Evolutionary conservation across 352 stramenopile species (phyloP).

Genomic region (Phytophthora nicotianae): DNA sequence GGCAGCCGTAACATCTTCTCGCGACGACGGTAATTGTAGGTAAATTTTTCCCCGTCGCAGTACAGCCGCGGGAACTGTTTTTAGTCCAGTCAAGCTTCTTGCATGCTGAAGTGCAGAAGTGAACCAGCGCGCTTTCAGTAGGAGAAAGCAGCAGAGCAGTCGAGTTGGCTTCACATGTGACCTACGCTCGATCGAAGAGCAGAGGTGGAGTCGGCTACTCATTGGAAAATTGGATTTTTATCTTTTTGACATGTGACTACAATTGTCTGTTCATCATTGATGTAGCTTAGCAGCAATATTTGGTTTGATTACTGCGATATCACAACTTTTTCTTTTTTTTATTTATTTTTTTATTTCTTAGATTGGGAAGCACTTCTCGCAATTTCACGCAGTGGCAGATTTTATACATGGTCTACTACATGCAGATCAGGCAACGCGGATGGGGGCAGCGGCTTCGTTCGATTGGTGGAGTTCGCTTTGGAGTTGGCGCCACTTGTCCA

Average conservation of each 20-base stretch:
- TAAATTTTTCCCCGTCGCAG: constrained; percentile 16
- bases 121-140: constrained; percentile 34
- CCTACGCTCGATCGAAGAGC: constrained; percentile 31
- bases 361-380: neutral
- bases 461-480: constrained; percentile 25
- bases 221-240: constrained; percentile 36
- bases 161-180: constrained; percentile 21
- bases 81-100: constrained; percentile 33
- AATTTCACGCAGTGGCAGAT: constrained; percentile 19
- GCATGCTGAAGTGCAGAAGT: constrained; percentile 21
- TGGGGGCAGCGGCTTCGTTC: constrained; percentile 23
- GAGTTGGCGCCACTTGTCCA: constrained; percentile 61
- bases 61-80: constrained; percentile 19
- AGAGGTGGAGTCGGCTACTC: constrained; percentile 21
- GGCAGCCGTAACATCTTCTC: constrained; percentile 69
- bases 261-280: neutral
- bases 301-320: neutral
- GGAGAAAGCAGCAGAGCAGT: constrained; percentile 33
- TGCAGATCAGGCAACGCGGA: constrained; percentile 49
- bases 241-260: constrained; percentile 26
- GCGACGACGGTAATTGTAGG: constrained; percentile 66
- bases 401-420: constrained; percentile 23
- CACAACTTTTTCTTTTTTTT: constrained; percentile 14
- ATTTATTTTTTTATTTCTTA: constrained; percentile 5
- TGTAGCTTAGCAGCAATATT: neutral